Conservation (phyloP, 768 basidiomycete species). For the Agrocybe praecox region DNA sequence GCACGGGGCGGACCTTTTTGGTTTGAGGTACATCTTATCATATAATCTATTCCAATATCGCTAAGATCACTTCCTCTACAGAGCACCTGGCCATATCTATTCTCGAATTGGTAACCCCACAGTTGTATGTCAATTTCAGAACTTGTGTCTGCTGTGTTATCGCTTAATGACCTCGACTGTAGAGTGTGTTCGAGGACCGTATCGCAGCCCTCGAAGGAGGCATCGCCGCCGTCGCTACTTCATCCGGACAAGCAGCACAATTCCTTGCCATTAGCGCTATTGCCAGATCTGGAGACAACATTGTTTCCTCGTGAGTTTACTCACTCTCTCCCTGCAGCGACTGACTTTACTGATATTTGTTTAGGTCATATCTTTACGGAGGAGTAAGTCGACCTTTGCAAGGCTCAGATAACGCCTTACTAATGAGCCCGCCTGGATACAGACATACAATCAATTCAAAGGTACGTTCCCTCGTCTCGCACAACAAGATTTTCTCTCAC, state of each 20-base stretch:
- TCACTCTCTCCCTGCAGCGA: neutral
- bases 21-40: conserved; percentile 41
- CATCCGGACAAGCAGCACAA: conserved; percentile 79
- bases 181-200: conserved; percentile 82
- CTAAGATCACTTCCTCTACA: conserved; percentile 19
- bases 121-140: conserved; percentile 40
- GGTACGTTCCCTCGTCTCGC: conserved; percentile 22
- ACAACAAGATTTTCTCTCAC: conserved; percentile 8
- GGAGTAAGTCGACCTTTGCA: conserved; percentile 46
- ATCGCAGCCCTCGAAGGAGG: conserved; percentile 85
- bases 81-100: conserved; percentile 62
- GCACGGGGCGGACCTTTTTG: conserved; percentile 78
- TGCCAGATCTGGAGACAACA: conserved; percentile 72
- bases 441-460: conserved; percentile 80
- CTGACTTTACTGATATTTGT: neutral
- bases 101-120: conserved; percentile 73
- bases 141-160: neutral
- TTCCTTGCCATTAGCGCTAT: conserved; percentile 69
- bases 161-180: neutral
- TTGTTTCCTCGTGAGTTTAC: conserved; percentile 63
- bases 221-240: conserved; percentile 69
- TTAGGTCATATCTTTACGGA: conserved; percentile 66
- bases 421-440: neutral
- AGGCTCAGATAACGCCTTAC: neutral
- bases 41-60: neutral